Evolutionary conservation across 805 yeast species (phyloP), one percentile per base, ranked within the genome.

Genomic region (Candida nemodendra): DNA sequence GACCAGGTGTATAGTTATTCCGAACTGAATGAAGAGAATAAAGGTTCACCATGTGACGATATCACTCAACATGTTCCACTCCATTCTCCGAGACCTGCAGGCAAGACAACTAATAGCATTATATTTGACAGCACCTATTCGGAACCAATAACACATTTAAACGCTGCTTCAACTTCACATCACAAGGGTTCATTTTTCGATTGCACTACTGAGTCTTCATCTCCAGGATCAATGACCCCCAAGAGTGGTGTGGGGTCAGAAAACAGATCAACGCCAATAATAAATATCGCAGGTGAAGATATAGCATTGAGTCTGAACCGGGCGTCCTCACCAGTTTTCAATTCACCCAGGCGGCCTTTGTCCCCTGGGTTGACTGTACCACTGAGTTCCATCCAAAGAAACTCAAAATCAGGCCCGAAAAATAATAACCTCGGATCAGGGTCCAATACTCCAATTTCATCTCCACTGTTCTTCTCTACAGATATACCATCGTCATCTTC

Each of bases 341-440:
- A 62, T 27, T 75, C 83, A 1, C 84, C 84, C 12, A 65, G 81
- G 51, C 61, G 82, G 42, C 78, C 73, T 22, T 63, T 79, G 5
- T 79, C 84, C 1, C 79, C 84, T 2, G 71, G 71, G 46, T 68
- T 58, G 59, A 60, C 42, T 62, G 71, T 76, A 1, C 83, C 82
- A 15, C 61, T 81, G 54, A 74, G 89, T 11, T 74, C 84, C 0
- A 69, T 80, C 15, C 87, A 79, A 51, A 67, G 79, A 48, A 80
- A 78, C 51, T 49, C 65, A 6, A 56, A 57, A 17, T 13, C 45
- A 2, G 45, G 48, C 29, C 27, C 32, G 15, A 44, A 45, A 25
- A 38, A 41, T n/a, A 32, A 37, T 22, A 45, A 37, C 29, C 41
- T 41, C 16, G 46, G 38, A 3, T 55, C 60, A 1, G 54, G 56